Percentiles rank a stretch among this genome's conserved stretches.
Evolutionary conservation across 1,284 basidiomycete species (phyloP).

Genomic region (Sanghuangporus weigelae): DNA sequence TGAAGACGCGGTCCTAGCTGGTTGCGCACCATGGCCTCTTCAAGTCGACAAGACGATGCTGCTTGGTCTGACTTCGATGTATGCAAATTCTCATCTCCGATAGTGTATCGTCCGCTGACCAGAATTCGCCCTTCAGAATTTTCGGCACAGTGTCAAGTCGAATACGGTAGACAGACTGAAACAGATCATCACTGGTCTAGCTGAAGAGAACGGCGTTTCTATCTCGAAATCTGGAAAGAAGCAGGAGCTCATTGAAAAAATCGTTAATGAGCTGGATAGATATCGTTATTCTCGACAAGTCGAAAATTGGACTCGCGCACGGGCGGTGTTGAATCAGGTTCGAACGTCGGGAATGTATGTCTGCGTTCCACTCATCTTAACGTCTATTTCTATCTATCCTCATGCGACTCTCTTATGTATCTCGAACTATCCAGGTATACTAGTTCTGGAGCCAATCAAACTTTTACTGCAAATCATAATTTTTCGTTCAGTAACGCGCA

Average conservation of each 20-base stretch:
- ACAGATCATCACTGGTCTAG: slow-evolving; percentile 64
- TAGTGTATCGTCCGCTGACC: not conserved
- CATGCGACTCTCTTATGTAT: not conserved
- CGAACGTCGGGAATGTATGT: slow-evolving; percentile 58
- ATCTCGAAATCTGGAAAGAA: slow-evolving; percentile 79
- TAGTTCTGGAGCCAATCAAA: not conserved
- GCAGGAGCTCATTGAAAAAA: slow-evolving; percentile 74
- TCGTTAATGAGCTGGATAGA: slow-evolving; percentile 46
- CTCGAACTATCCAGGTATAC: slow-evolving; percentile 3
- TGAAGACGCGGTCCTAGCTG: slow-evolving; percentile 1
- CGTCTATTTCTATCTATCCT: not conserved
- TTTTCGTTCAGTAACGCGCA: slow-evolving; percentile 9
- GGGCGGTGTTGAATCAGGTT: slow-evolving; percentile 56
- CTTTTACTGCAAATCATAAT: slow-evolving; percentile 1
- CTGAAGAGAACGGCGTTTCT: slow-evolving; percentile 64
- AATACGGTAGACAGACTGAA: slow-evolving; percentile 79
- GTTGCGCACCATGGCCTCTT: slow-evolving; percentile 29
- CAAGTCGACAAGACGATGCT: slow-evolving; percentile 12
- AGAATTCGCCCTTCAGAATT: slow-evolving; percentile 29
- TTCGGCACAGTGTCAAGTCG: slow-evolving; percentile 41
- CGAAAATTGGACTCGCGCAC: slow-evolving; percentile 63
- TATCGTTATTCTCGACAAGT: slow-evolving; percentile 51
- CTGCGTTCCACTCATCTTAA: not conserved
- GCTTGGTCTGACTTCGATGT: slow-evolving; percentile 34
- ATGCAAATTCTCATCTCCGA: slow-evolving; percentile 1